Evolutionary conservation across 1,284 basidiomycete genomes (phyloP).

Genomic region (Puccinia novopanici): DNA sequence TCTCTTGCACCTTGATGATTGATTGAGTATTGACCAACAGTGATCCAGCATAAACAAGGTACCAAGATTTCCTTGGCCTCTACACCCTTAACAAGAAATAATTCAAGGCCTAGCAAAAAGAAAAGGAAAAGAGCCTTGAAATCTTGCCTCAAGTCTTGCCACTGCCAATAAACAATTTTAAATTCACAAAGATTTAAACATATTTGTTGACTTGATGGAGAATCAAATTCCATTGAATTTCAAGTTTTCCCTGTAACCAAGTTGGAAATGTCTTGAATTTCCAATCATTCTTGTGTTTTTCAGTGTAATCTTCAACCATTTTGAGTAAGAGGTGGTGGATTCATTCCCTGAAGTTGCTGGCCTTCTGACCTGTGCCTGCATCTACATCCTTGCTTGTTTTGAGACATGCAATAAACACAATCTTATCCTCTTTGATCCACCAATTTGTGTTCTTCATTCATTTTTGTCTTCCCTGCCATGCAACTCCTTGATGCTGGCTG

Average conservation of each 20-base stretch:
- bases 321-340: neutral
- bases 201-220: constrained; percentile 7
- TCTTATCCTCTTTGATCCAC: neutral
- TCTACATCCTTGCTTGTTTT: neutral
- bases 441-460: neutral
- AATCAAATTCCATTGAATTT: neutral
- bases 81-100: too few species aligned
- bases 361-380: neutral
- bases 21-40: neutral
- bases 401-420: neutral
- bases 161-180: neutral
- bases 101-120: too few species aligned
- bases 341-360: neutral
- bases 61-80: constrained; percentile 9
- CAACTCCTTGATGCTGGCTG: too few species aligned
- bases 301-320: neutral
- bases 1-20: constrained; percentile 19
- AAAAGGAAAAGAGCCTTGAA: too few species aligned
- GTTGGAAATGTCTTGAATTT: constrained; percentile 2
- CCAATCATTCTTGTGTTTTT: neutral
- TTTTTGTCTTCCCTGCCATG: neutral
- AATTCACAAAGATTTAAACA: neutral
- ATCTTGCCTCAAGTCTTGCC: constrained; percentile 7
- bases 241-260: neutral
- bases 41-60: neutral